Evolutionary conservation across 768 basidiomycete genomes (phyloP), one percentile per base, ranked within the genome.

Genomic region (Baorangia bicolor): DNA sequence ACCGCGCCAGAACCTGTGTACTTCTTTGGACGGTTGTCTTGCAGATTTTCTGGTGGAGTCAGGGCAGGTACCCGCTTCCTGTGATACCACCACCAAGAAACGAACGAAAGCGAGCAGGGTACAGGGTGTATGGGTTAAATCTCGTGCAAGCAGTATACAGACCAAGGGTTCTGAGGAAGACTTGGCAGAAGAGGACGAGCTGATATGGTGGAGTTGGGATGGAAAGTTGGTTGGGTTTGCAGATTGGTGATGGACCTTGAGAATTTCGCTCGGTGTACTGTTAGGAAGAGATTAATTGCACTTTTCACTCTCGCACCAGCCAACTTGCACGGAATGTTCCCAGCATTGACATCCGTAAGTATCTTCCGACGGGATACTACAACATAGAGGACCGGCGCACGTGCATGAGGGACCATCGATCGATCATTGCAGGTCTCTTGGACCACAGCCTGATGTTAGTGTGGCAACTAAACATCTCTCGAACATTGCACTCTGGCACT

Each of bases 171-270:
- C 30, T 3, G 63, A 62, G 3, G 58, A 61, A 34, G 60, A 62
- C 21, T 49, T 63, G 51, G 60, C 56, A 11, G 80, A 79, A 58
- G 76, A 73, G 4, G 76, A 78, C 30, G 80, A 81, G 57, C 61
- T 75, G 66, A 79, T 81, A 48, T 81, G 80, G 80, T 81, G 80
- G 79, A 69, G 64, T 38, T 81, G 80, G 80, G 69, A 81, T 37
- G 79, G 79, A 13, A 79, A 75, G 58, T 54, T 81, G 54, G 67
- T 64, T 23, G 79, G 80, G 5, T 81, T 81, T 60, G 55, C 69
- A n/a, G 79, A 79, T 53, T 81, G 77, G 76, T 80, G 45, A 69
- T 12, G n/a, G 37, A 56, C 37, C 27, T 25, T 27, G 37, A 41
- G 18, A 28, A 11, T 31, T 45, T 30, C 11, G 13, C 33, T 52